phyloP scores from a whole-genome alignment of 176 grass and related monocot species.

The Elaeis guineensis region DNA sequence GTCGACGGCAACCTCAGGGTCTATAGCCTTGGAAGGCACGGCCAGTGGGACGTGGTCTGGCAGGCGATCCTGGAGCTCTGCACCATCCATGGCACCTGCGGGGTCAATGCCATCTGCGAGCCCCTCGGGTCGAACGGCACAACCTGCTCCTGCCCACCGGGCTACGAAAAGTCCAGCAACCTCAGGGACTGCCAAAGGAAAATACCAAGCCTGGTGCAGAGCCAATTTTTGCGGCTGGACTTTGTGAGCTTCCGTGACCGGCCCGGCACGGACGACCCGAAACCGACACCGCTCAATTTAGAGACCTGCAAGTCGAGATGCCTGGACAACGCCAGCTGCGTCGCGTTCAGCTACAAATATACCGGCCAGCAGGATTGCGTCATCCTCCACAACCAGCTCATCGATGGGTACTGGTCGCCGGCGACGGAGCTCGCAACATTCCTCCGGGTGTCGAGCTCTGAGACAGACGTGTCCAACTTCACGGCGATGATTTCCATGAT shows the following conservation, averaged over 20 bases:
- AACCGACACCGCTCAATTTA: conserved; percentile 33
- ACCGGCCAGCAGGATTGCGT: conserved; percentile 42
- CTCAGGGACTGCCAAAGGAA: not conserved
- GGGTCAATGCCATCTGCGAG: conserved; percentile 38
- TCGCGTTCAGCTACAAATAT: conserved; percentile 73
- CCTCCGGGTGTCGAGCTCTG: conserved; percentile 30
- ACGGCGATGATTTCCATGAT: conserved; percentile 70
- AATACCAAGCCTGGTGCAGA: not conserved
- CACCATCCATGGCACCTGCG: conserved; percentile 56
- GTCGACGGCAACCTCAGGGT: conserved; percentile 64
- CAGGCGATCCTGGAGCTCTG: conserved; percentile 69
- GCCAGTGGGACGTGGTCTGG: conserved; percentile 41
- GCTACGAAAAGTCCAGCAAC: conserved; percentile 16
- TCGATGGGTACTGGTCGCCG: conserved; percentile 67
- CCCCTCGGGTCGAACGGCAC: conserved; percentile 26
- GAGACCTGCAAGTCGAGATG: conserved; percentile 1
- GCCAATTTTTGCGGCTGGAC: conserved; percentile 66
- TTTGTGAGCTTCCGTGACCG: conserved; percentile 40
- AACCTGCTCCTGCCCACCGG: conserved; percentile 69
- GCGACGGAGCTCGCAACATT: conserved; percentile 49
- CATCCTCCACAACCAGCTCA: conserved; percentile 6
- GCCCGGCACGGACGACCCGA: fast-evolving
- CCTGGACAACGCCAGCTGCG: conserved; percentile 6
- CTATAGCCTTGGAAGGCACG: conserved; percentile 30
- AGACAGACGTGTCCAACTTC: conserved; percentile 36